Conservation (phyloP, 108 stramenopile genomes). For the Discostella stelligeroides region DNA sequence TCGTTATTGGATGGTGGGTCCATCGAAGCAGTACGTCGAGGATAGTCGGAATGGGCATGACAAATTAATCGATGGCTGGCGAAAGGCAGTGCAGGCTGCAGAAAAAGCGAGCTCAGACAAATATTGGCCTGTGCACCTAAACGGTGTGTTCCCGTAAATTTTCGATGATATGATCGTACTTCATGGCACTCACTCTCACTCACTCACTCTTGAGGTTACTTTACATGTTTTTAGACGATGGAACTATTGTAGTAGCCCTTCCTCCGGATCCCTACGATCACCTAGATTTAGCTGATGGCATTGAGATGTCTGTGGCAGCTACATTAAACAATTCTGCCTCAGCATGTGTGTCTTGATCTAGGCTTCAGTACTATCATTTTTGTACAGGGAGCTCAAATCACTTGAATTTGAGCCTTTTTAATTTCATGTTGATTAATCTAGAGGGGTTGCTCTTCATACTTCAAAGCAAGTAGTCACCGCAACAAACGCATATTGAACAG, state of each 20-base stretch:
- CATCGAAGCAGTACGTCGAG: slow-evolving; percentile 34
- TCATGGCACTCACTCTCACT: not conserved
- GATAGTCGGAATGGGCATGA: slow-evolving; percentile 53
- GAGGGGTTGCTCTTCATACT: no score
- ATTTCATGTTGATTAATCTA: no score
- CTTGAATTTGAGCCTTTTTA: no score
- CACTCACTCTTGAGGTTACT: not conserved
- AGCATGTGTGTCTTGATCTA: no score
- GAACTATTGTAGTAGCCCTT: slow-evolving; percentile 30
- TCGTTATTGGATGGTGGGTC: slow-evolving; percentile 33
- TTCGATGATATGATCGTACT: not conserved
- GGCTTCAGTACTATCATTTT: no score
- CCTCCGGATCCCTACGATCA: slow-evolving; percentile 37
- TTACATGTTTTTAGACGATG: slow-evolving; percentile 25
- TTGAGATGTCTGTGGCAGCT: slow-evolving; percentile 38
- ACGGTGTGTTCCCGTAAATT: slow-evolving; percentile 31
- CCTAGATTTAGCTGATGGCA: slow-evolving; percentile 38
- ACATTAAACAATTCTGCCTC: not conserved
- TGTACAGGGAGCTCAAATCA: no score
- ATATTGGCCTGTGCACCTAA: slow-evolving; percentile 62
- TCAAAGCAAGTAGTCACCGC: no score
- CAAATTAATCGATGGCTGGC: slow-evolving; percentile 55
- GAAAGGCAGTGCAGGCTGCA: slow-evolving; percentile 59
- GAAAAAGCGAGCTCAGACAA: slow-evolving; percentile 48
- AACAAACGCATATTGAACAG: no score